These are phyloP conservation scores for Thozetella sp. DNA, from an alignment of 495 filamentous ascomycete genomes.

Conservation along the genomic window DNA sequence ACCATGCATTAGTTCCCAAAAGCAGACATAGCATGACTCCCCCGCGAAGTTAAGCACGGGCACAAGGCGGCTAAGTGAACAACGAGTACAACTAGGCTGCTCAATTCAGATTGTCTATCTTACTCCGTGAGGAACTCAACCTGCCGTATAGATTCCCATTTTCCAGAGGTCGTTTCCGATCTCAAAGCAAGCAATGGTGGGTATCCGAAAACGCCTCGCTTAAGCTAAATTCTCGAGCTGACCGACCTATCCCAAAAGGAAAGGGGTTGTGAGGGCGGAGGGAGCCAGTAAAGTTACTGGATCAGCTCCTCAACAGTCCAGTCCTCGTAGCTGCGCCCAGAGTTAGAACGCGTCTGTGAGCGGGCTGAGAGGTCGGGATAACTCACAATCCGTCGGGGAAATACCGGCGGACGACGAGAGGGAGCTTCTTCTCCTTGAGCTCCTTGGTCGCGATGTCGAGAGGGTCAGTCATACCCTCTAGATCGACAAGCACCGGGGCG, in stretches of 20 bases:
- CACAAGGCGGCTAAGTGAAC: neutral
- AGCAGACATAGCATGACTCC: neutral
- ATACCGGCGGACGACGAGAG: slow-evolving; percentile 90
- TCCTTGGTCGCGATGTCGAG: slow-evolving; percentile 97
- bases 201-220: slow-evolving; percentile 2
- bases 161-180: neutral
- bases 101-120: neutral
- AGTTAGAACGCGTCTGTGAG: slow-evolving; percentile 15
- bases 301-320: slow-evolving; percentile 98
- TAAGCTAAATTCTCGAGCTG: neutral
- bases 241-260: neutral
- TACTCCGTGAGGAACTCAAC: neutral
- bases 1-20: neutral
- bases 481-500: slow-evolving; percentile 92
- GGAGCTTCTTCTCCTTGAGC: slow-evolving; percentile 97
- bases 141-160: neutral
- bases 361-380: neutral
- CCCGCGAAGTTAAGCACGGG: neutral
- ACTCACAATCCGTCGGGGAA: slow-evolving; percentile 95
- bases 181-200: neutral
- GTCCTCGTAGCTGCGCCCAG: slow-evolving; percentile 81
- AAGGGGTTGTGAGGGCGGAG: neutral
- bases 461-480: slow-evolving; percentile 97
- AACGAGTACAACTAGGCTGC: neutral
- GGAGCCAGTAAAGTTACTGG: slow-evolving; percentile 28